Evolutionary conservation across 2,329 filamentous ascomycete genomes (phyloP).

Genomic region (Sporothrix brunneoviolacea): DNA sequence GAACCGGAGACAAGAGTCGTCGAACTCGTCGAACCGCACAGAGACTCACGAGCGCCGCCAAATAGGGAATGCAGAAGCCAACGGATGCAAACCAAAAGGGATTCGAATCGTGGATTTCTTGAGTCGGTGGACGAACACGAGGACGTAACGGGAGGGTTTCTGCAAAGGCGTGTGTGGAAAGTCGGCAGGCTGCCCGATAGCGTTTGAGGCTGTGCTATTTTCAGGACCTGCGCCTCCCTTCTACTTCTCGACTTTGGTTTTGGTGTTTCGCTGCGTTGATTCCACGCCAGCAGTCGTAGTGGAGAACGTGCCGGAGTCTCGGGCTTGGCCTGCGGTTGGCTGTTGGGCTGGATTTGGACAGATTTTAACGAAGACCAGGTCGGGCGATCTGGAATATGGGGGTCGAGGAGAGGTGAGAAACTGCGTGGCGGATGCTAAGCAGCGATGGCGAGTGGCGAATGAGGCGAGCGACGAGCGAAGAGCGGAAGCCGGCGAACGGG

Average conservation of each 20-base stretch:
- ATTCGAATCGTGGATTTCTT: too few species aligned
- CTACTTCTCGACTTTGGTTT: not conserved
- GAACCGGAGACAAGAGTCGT: not conserved
- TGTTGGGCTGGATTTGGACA: not conserved
- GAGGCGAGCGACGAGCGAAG: not conserved
- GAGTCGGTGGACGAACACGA: too few species aligned
- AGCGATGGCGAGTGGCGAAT: too few species aligned
- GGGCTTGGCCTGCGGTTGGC: too few species aligned
- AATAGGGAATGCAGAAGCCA: too few species aligned
- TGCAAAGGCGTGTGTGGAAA: too few species aligned
- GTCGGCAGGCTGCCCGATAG: conserved; percentile 13
- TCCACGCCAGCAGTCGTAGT: not conserved
- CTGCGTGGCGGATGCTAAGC: too few species aligned
- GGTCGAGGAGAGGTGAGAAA: too few species aligned
- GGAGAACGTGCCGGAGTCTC: too few species aligned
- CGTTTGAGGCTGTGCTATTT: conserved; percentile 8
- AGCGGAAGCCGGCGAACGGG: not conserved
- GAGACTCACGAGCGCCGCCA: too few species aligned
- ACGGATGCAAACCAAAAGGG: not conserved
- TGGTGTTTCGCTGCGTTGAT: not conserved
- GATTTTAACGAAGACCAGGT: not conserved
- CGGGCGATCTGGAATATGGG: not conserved
- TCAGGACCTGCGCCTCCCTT: not conserved
- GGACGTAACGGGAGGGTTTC: too few species aligned
- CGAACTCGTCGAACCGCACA: too few species aligned